phyloP scores from a whole-genome alignment of 129 eudicot genomes.

The Glebionis coronaria region DNA sequence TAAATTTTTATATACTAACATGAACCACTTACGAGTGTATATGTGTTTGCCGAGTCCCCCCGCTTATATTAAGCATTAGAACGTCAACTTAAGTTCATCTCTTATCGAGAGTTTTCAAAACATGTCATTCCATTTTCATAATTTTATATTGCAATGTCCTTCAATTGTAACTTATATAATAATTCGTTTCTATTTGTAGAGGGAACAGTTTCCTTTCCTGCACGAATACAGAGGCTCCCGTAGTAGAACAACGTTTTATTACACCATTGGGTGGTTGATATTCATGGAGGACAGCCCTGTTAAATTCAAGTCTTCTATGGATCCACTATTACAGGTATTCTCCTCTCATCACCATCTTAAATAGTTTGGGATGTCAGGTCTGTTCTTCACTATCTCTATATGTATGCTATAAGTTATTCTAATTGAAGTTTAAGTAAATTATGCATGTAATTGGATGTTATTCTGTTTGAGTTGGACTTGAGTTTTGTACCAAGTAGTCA shows the following conservation, averaged over 20 bases:
- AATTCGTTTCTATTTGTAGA: conserved; percentile 40
- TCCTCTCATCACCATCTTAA: conserved; percentile 6
- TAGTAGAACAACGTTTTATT: conserved; percentile 93
- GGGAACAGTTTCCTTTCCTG: conserved; percentile 93
- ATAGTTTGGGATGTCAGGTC: not conserved
- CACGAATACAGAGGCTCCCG: conserved; percentile 82
- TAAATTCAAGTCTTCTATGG: conserved; percentile 89
- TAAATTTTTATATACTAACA: not conserved
- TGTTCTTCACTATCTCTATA: not conserved
- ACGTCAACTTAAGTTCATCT: not conserved
- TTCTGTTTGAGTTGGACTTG: not conserved
- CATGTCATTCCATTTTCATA: not conserved
- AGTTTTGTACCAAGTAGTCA: not conserved
- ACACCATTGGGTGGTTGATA: conserved; percentile 90
- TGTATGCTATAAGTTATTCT: not conserved
- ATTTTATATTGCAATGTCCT: conserved; percentile 1
- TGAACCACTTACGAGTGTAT: not conserved
- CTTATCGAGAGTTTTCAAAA: not conserved
- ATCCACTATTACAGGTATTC: conserved; percentile 69
- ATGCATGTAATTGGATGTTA: conserved; percentile 9
- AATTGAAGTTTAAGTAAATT: conserved; percentile 6
- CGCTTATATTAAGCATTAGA: not conserved
- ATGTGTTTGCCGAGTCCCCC: not conserved
- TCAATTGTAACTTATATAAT: conserved; percentile 2
- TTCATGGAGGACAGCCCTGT: conserved; percentile 89